Evolutionary conservation across 1,139 yeast genomes (phyloP).

Genomic region (Scheffersomyces stambukii): DNA sequence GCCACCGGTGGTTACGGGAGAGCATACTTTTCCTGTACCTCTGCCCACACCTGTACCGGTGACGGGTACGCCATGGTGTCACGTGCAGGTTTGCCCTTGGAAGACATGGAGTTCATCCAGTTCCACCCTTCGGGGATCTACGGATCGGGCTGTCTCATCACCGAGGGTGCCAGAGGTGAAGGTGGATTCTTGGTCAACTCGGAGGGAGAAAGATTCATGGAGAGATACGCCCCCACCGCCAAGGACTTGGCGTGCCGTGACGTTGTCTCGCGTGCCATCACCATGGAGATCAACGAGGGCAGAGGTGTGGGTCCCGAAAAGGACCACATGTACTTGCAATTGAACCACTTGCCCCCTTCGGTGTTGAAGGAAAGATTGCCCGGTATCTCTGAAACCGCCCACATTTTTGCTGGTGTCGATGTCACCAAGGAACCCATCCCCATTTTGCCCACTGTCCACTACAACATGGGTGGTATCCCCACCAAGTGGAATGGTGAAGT

Average conservation of each 20-base stretch:
- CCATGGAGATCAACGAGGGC: slow-evolving; percentile 97
- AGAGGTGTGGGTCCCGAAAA: slow-evolving; percentile 97
- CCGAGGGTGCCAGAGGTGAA: slow-evolving; percentile 99
- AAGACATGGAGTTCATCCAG: slow-evolving; percentile 95
- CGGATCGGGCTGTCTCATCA: slow-evolving; percentile 97
- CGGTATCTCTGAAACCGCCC: slow-evolving; percentile 98
- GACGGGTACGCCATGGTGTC: slow-evolving; percentile 98
- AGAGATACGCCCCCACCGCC: slow-evolving; percentile 97
- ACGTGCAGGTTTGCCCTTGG: slow-evolving; percentile 95
- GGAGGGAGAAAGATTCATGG: slow-evolving; percentile 99
- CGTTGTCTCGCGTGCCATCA: slow-evolving; percentile 96
- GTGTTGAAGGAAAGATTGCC: slow-evolving; percentile 95
- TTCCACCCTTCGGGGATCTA: slow-evolving; percentile 99
- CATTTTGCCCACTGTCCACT: slow-evolving; percentile 95
- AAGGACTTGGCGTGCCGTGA: slow-evolving; percentile 98
- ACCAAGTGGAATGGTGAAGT: slow-evolving; percentile 97
- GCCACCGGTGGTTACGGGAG: slow-evolving; percentile 99
- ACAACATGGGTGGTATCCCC: slow-evolving; percentile 99
- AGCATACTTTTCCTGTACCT: slow-evolving; percentile 97
- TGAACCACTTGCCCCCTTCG: slow-evolving; percentile 86
- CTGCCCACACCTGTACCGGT: slow-evolving; percentile 99
- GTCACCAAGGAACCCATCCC: slow-evolving; percentile 99
- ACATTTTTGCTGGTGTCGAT: slow-evolving; percentile 98
- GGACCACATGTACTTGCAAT: slow-evolving; percentile 93
- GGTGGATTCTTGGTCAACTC: slow-evolving; percentile 95